Percentiles rank a stretch among this genome's conserved stretches.
phyloP scores from a whole-genome alignment of 352 stramenopile genomes.

The Phytopythium chamaehyphon region DNA sequence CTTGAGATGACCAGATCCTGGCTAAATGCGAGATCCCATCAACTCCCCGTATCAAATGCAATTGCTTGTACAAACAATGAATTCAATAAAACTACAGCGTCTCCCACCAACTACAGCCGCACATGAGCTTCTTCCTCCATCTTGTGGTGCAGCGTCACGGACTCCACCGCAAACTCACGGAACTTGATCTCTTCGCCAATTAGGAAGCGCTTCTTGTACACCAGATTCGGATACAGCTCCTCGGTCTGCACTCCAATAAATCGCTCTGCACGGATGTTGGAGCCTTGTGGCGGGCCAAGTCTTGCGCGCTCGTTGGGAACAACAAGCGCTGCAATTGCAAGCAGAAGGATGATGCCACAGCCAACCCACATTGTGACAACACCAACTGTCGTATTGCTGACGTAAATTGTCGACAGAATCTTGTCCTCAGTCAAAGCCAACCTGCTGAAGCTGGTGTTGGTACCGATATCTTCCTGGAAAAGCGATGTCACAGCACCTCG shows the following conservation, averaged over 20 bases:
- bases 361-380: conserved; percentile 19
- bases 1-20: too few relatives aligned
- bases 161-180: conserved; percentile 37
- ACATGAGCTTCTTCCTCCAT: conserved; percentile 29
- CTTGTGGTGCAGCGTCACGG: conserved; percentile 29
- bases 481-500: conserved; percentile 15
- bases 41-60: too few relatives aligned
- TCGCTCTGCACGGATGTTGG: conserved; percentile 26
- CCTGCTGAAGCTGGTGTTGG: conserved; percentile 5
- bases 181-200: conserved; percentile 44
- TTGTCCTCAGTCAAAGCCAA: conserved; percentile 5
- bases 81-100: conserved; percentile 1
- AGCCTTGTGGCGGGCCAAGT: conserved; percentile 14
- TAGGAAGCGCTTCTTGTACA: conserved; percentile 48
- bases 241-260: conserved; percentile 42
- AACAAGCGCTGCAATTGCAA: conserved; percentile 21
- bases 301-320: conserved; percentile 28
- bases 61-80: background rate
- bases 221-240: conserved; percentile 39
- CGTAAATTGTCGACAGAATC: conserved; percentile 12
- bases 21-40: too few relatives aligned
- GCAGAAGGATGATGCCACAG: conserved; percentile 15
- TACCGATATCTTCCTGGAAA: conserved; percentile 5
- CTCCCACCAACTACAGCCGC: background rate
- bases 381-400: conserved; percentile 33